These are phyloP conservation scores for Lachancea waltii DNA, from an alignment of 805 yeast species.

Conservation along the genomic window DNA sequence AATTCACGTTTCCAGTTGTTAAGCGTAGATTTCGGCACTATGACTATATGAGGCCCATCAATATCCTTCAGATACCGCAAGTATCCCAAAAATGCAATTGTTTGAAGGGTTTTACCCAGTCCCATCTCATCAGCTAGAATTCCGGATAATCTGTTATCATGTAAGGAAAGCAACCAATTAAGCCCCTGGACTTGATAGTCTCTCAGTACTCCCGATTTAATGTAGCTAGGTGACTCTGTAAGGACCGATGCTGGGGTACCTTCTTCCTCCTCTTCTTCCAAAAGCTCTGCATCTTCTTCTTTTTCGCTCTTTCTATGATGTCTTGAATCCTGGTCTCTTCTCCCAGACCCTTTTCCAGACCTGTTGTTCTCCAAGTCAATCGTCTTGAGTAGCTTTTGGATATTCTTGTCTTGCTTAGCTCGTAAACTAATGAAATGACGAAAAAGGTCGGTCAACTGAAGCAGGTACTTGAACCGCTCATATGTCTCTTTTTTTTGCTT, in stretches of 20 bases:
- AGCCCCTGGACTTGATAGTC: constrained; percentile 93
- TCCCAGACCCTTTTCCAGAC: constrained; percentile 26
- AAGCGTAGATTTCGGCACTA: constrained; percentile 92
- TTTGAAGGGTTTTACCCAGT: constrained; percentile 90
- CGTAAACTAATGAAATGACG: constrained; percentile 80
- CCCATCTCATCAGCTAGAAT: constrained; percentile 99
- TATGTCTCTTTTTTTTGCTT: constrained; percentile 62
- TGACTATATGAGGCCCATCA: constrained; percentile 84
- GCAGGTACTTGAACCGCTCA: constrained; percentile 68
- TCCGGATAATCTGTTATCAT: constrained; percentile 85
- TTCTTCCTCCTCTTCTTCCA: constrained; percentile 65
- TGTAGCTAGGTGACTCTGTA: constrained; percentile 76
- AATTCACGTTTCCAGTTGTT: constrained; percentile 97
- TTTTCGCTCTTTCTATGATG: constrained; percentile 86
- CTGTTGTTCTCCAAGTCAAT: constrained; percentile 46
- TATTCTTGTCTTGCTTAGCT: constrained; percentile 69
- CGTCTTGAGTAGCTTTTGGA: constrained; percentile 53
- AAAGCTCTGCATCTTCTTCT: constrained; percentile 90
- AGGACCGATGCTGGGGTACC: constrained; percentile 54
- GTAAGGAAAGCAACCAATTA: constrained; percentile 86
- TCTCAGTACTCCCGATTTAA: constrained; percentile 66
- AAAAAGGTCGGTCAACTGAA: constrained; percentile 79
- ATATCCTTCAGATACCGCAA: constrained; percentile 69
- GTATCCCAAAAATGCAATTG: constrained; percentile 86
- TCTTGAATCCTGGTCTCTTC: constrained; percentile 20